Conservation (phyloP, 2,329 filamentous ascomycete species). For the Alternaria consortialis region DNA sequence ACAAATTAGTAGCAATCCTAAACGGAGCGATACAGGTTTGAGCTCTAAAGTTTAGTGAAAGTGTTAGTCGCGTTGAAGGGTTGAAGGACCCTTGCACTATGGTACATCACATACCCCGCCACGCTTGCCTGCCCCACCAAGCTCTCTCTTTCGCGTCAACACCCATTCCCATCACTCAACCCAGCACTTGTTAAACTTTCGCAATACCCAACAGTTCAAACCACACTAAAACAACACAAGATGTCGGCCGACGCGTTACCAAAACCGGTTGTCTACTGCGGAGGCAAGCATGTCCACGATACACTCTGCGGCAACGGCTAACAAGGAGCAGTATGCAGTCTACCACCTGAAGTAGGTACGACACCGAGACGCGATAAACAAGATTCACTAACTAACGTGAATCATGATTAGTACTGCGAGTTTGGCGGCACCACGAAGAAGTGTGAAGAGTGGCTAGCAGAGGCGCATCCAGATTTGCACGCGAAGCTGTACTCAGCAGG, state of each 20-base stretch:
- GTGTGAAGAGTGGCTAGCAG: slow-evolving; percentile 94
- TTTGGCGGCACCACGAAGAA: slow-evolving; percentile 97
- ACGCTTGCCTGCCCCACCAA: slow-evolving; percentile 23
- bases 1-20: not conserved
- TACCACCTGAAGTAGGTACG: slow-evolving; percentile 72
- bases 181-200: not conserved
- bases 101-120: slow-evolving; percentile 20
- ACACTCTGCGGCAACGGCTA: slow-evolving; percentile 21
- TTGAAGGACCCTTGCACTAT: slow-evolving; percentile 7
- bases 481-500: slow-evolving; percentile 84
- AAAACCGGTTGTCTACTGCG: slow-evolving; percentile 69
- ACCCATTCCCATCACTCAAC: slow-evolving; percentile 9
- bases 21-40: not conserved
- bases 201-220: not conserved
- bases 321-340: slow-evolving; percentile 64
- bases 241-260: slow-evolving; percentile 54
- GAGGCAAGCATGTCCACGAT: slow-evolving; percentile 56
- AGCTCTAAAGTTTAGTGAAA: not conserved
- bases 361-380: slow-evolving; percentile 20
- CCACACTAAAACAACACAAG: not conserved
- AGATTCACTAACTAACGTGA: slow-evolving; percentile 18
- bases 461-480: slow-evolving; percentile 77
- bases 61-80: not conserved
- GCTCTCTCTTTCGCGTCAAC: slow-evolving; percentile 24
- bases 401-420: slow-evolving; percentile 83